Conservation (phyloP, 495 filamentous ascomycete species). For the Neurospora sp. region DNA sequence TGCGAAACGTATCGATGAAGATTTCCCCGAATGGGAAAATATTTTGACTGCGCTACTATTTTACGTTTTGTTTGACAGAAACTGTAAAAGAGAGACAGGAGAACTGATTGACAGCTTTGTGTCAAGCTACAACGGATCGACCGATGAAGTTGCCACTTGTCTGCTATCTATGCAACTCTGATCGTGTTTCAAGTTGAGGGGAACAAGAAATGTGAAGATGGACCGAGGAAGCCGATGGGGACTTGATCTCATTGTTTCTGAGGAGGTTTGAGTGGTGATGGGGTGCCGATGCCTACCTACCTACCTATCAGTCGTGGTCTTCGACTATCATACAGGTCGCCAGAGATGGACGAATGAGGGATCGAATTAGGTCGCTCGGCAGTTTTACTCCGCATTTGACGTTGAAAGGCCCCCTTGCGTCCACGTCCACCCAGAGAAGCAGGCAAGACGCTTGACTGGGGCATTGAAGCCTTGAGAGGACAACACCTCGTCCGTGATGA, state of each 20-base stretch:
- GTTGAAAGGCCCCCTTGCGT: background rate
- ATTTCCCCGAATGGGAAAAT: background rate
- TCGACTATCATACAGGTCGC: background rate
- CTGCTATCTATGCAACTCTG: background rate
- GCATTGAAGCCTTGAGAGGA: background rate
- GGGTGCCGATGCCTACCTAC: background rate
- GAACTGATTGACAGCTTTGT: background rate
- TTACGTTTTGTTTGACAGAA: background rate
- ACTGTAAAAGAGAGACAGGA: background rate
- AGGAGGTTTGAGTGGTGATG: background rate
- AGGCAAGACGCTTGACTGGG: background rate
- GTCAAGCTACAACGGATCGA: background rate
- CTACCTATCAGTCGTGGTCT: background rate
- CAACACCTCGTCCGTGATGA: background rate
- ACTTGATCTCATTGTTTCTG: background rate
- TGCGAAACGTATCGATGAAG: background rate
- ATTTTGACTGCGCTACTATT: background rate
- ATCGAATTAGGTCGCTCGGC: background rate
- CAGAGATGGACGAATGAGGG: background rate
- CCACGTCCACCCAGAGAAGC: background rate
- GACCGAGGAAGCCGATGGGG: background rate
- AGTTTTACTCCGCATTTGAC: background rate
- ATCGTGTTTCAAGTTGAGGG: background rate
- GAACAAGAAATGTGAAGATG: background rate
- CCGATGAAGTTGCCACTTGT: background rate